These are phyloP conservation scores for Thymus quinquecostatus DNA, from an alignment of 257 asterid species.

Conservation along the genomic window DNA sequence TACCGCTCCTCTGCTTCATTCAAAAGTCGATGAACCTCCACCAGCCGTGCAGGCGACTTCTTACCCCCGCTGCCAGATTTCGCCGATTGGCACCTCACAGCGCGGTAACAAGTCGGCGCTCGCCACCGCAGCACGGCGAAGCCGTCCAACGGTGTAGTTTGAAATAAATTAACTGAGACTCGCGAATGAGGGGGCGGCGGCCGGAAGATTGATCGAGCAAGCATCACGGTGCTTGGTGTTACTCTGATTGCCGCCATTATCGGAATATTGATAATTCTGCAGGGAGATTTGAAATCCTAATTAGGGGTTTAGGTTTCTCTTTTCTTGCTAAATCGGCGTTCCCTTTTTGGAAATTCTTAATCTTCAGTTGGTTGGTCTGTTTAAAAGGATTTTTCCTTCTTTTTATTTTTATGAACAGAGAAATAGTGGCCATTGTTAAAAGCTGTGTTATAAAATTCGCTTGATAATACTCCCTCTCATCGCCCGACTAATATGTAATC, in stretches of 20 bases:
- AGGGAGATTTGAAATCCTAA: conserved; percentile 8
- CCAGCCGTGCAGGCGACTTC: conserved; percentile 76
- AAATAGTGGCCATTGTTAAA: too few relatives aligned
- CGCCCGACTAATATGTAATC: too few relatives aligned
- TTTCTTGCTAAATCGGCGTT: neutral
- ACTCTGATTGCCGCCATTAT: conserved; percentile 54
- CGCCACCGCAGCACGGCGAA: conserved; percentile 18
- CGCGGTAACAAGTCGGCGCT: conserved; percentile 30
- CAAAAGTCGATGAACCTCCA: conserved; percentile 72
- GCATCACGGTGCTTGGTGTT: conserved; percentile 38
- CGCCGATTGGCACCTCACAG: conserved; percentile 53
- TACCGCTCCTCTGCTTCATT: conserved; percentile 70
- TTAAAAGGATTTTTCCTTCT: too few relatives aligned
- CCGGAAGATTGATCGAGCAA: conserved; percentile 51
- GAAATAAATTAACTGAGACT: conserved; percentile 31
- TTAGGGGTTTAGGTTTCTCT: conserved; percentile 14
- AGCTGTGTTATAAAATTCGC: too few relatives aligned
- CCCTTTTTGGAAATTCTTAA: neutral
- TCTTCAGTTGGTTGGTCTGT: too few relatives aligned
- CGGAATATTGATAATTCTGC: conserved; percentile 3
- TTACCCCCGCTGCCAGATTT: conserved; percentile 43
- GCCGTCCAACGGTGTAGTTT: conserved; percentile 24
- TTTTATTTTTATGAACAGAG: too few relatives aligned
- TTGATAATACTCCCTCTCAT: too few relatives aligned
- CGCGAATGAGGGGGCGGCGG: conserved; percentile 34